Conservation (phyloP, 176 grass and related monocot species). For the Zea mays region DNA sequence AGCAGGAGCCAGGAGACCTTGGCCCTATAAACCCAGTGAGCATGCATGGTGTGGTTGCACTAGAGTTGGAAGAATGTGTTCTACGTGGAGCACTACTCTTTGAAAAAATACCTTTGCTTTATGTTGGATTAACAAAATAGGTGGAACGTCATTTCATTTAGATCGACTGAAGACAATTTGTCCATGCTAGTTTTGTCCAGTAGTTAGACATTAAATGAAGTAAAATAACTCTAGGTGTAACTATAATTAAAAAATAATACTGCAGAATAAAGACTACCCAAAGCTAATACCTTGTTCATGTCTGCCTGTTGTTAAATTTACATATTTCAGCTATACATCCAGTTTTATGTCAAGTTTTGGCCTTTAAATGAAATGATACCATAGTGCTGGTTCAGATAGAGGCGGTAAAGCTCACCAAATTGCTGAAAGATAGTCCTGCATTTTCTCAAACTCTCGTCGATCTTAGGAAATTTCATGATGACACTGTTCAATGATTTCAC, state of each 20-base stretch:
- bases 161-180: background rate
- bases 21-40: background rate
- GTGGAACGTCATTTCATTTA: background rate
- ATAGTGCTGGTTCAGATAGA: conserved; percentile 2
- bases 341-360: background rate
- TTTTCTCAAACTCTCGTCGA: conserved; percentile 83
- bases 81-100: background rate
- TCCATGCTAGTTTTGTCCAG: background rate
- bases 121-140: background rate
- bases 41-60: background rate
- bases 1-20: background rate
- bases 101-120: background rate
- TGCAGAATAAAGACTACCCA: background rate
- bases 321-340: background rate
- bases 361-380: background rate
- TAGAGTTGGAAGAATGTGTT: background rate
- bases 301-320: background rate
- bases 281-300: background rate
- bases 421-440: conserved; percentile 93
- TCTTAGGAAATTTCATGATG: conserved; percentile 97
- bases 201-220: background rate
- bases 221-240: background rate
- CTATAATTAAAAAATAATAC: background rate
- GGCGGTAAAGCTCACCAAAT: conserved; percentile 67
- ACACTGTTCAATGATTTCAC: conserved; percentile 89